Evolutionary conservation across 345 rosid genomes (phyloP), one percentile per base, ranked within the genome.

Genomic region (Gossypium stocksii): DNA sequence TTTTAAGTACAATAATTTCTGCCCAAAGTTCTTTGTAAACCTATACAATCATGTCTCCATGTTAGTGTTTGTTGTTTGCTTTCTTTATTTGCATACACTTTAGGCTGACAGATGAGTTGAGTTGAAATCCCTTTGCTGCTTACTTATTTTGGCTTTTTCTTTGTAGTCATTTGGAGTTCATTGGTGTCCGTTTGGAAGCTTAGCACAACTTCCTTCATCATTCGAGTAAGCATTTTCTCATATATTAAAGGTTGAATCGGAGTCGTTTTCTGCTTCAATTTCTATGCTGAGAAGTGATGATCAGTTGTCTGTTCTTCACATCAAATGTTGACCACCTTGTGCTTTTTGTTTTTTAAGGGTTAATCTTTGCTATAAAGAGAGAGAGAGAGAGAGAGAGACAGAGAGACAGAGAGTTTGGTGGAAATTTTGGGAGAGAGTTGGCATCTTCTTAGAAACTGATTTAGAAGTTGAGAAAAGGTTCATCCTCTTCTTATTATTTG

Each of bases 81-180:
- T 64, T 29, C 68, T 41, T 23, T 70, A 29, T 29, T 2, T 3
- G 23, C 19, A 1, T 51, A 48, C 45, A 27, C 25, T 51, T 69
- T 51, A 58, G 63, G 15, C 56, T 27, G 25, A 51, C 16, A 27
- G 16, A 69, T 69, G 49, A 41, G n/a, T 78, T 53, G 38, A 29
- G 65, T 61, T 71, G 49, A 68, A 61, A 22, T 70, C 68, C 64
- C 51, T 49, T 34, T 70, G 9, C 43, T 44, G 34, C 52, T 59
- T 77, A 10, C 71, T 77, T 65, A 15, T 74, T 79, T 38, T 62
- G 27, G 63, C 73, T 70, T 14, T 72, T 58, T 61, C 72, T 63
- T 85, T 91, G 86, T 87, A 94, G 98, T 87, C 98, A 34, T 86
- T 90, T 75, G 98, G 98, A 79, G 87, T 91, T 74, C 97, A 94